These are phyloP conservation scores for Dioscorea zingiberensis DNA, from an alignment of 106 monocot genomes.

Conservation along the genomic window DNA sequence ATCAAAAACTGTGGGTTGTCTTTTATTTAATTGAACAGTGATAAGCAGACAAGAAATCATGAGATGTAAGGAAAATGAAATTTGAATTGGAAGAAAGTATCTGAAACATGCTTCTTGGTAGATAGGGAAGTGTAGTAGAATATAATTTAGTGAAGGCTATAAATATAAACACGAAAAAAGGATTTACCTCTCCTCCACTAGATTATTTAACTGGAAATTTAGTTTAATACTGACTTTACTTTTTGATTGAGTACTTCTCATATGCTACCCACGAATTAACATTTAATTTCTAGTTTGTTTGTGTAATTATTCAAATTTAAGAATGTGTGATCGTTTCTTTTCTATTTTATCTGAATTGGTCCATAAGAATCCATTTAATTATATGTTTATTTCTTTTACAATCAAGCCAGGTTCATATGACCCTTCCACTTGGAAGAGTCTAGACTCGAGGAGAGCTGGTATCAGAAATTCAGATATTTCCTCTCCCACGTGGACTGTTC, in stretches of 20 bases:
- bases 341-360: neutral
- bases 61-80: too few species aligned
- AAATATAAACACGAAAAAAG: too few species aligned
- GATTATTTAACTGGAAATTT: neutral
- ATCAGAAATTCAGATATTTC: constrained; percentile 31
- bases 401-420: constrained; percentile 17
- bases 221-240: too few species aligned
- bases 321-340: neutral
- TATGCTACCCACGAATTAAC: neutral
- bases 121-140: too few species aligned
- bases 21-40: too few species aligned
- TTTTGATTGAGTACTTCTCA: too few species aligned
- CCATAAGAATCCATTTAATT: neutral
- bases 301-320: neutral
- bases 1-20: too few species aligned
- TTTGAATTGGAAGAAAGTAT: too few species aligned
- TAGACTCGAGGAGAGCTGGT: constrained; percentile 42
- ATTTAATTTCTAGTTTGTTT: neutral
- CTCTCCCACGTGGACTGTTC: constrained; percentile 28
- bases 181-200: too few species aligned
- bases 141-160: too few species aligned
- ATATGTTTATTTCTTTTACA: neutral
- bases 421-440: constrained; percentile 36
- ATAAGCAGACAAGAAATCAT: too few species aligned
- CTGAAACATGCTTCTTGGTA: too few species aligned